These are phyloP conservation scores for Knufia petricola DNA, from an alignment of 2,329 filamentous ascomycete species.

Conservation along the genomic window DNA sequence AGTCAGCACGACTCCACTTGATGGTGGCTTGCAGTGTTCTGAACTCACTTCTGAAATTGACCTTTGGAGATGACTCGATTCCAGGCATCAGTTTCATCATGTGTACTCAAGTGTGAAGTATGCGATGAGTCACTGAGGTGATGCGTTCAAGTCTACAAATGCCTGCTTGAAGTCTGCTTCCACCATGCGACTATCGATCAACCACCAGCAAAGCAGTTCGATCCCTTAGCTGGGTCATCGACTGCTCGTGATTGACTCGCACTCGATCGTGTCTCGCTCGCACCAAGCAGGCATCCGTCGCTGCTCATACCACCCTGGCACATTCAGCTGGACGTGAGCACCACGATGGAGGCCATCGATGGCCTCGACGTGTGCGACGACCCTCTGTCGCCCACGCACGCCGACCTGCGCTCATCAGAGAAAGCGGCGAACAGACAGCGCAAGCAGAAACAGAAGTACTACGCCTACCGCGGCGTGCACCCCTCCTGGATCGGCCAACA, in stretches of 20 bases:
- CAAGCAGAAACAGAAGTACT: conserved; percentile 17
- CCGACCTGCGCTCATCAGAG: conserved; percentile 13
- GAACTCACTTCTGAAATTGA: not conserved
- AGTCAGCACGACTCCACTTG: too few relatives aligned
- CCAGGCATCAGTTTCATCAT: not conserved
- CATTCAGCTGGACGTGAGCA: too few relatives aligned
- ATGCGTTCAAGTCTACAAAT: not conserved
- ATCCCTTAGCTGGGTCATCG: conserved; percentile 9
- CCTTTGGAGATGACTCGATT: not conserved
- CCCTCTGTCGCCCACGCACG: not conserved
- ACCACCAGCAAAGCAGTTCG: conserved; percentile 1
- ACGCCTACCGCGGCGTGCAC: conserved; percentile 16
- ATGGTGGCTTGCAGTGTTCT: too few relatives aligned
- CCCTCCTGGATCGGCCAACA: conserved; percentile 15
- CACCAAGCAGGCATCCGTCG: not conserved
- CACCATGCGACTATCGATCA: not conserved
- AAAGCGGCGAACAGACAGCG: conserved; percentile 10
- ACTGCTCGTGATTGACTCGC: not conserved
- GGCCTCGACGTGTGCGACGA: not conserved
- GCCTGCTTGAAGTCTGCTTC: not conserved
- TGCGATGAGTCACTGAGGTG: too few relatives aligned
- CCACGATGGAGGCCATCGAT: too few relatives aligned
- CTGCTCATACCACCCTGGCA: not conserved
- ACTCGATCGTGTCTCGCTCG: not conserved
- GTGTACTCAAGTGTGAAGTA: too few relatives aligned